These are phyloP conservation scores for Pistacia vera DNA, from an alignment of 345 rosid genomes.

Conservation along the genomic window DNA sequence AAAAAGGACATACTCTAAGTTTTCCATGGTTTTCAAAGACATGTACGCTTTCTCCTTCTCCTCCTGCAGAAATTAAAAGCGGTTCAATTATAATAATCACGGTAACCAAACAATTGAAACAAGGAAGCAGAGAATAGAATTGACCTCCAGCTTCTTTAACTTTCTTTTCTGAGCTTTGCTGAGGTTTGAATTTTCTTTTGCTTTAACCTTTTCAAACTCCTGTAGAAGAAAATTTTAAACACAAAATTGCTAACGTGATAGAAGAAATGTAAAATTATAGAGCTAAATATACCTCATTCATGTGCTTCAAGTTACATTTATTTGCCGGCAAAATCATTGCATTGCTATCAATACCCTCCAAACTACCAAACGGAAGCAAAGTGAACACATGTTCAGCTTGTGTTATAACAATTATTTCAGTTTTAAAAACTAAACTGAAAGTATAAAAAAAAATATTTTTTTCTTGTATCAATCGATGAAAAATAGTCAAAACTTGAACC, in stretches of 20 bases:
- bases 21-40: constrained; percentile 47
- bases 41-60: constrained; percentile 55
- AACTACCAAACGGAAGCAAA: constrained; percentile 27
- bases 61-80: constrained; percentile 41
- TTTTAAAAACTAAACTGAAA: not conserved
- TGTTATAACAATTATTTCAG: not conserved
- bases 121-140: constrained; percentile 2
- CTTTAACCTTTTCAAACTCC: constrained; percentile 28
- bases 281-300: constrained; percentile 36
- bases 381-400: not conserved
- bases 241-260: not conserved
- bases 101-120: not conserved
- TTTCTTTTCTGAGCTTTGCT: constrained; percentile 74
- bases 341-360: constrained; percentile 51
- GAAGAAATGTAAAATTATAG: constrained; percentile 5
- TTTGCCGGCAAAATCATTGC: constrained; percentile 51
- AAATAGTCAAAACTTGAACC: not conserved
- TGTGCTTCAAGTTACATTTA: constrained; percentile 39
- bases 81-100: not conserved
- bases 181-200: constrained; percentile 19
- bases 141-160: constrained; percentile 73
- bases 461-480: not conserved
- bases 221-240: constrained; percentile 4
- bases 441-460: not conserved
- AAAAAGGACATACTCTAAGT: constrained; percentile 53